Base-by-base conservation (phyloP, 345 rosid species). In the Populus tremula region DNA sequence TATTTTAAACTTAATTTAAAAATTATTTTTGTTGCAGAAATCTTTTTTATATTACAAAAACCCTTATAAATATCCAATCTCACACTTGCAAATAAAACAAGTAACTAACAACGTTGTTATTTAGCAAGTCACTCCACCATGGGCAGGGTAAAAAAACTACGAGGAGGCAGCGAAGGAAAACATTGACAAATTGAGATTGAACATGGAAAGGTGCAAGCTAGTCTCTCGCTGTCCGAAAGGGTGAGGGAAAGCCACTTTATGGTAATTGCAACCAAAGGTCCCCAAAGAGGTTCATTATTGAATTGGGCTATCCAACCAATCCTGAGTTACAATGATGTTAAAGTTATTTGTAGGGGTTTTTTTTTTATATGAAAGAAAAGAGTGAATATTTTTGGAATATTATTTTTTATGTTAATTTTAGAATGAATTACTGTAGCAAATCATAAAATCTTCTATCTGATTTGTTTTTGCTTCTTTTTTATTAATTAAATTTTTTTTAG, bases 221-320 rank as follows among this genome's bases (percentile, higher is more conserved):
- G 3, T 41, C 45, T 41, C 12, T 11, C 12, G 45, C 45, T 41
- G 21, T 77, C 84, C 18, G 84, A 78, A 25, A 76, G 74, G 78
- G 78, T 78, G 69, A 83, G 78, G 79, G 87, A 84, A 74, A 89
- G 89, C 38, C 84, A 83, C 76, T 83, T 89, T 33, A 86, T 85
- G 29, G 89, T 90, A 53, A 73, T 87, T 69, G 93, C 90, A 8
- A 76, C 74, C 0, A 62, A 75, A 31, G 81, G 82, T 18, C 70
- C 38, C 76, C 80, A 5, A 66, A 76, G 77, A 86, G 86, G 82
- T 79, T 86, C 16, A 8, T 75, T 0, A 77, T 77, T 41, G 67
- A 78, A 59, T 31, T 86, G 76, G 77, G 71, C 23, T 82, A 67
- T 75, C 85, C 83, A 20, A 43, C 71, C 36, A 71, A 84, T 71